These are phyloP conservation scores for Krasilnikovozyma curviuscula DNA, from an alignment of 768 basidiomycete genomes.

Conservation along the genomic window DNA sequence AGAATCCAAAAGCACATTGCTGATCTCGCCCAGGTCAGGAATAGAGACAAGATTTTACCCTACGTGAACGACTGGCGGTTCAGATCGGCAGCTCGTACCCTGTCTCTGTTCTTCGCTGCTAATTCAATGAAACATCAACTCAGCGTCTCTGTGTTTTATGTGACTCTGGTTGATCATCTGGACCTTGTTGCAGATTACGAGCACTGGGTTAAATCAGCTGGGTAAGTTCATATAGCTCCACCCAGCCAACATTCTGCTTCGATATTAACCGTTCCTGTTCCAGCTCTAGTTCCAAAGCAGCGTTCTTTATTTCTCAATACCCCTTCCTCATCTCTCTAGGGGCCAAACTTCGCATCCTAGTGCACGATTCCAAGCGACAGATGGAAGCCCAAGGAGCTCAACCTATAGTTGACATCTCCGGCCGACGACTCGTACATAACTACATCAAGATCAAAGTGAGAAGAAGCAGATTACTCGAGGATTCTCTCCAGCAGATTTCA, in stretches of 20 bases:
- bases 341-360: constrained; percentile 5
- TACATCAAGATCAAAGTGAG: constrained; percentile 11
- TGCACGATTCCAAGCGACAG: constrained; percentile 11
- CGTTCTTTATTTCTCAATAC: constrained; percentile 10
- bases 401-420: constrained; percentile 1
- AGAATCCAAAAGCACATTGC: constrained; percentile 9
- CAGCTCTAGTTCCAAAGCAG: not conserved
- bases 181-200: constrained; percentile 9
- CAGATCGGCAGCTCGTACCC: constrained; percentile 3
- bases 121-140: not conserved
- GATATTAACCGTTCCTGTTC: not conserved
- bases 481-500: constrained; percentile 11
- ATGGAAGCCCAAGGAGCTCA: too few species aligned
- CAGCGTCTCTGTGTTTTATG: constrained; percentile 4
- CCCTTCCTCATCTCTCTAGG: constrained; percentile 10
- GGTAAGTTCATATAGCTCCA: too few species aligned
- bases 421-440: constrained; percentile 4
- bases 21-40: not conserved
- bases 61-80: constrained; percentile 12
- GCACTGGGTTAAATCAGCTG: constrained; percentile 1
- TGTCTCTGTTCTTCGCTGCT: constrained; percentile 11
- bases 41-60: not conserved
- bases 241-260: not conserved
- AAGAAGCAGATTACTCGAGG: constrained; percentile 8
- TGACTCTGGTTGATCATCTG: constrained; percentile 4